Evolutionary conservation across 768 basidiomycete species (phyloP), one percentile per base, ranked within the genome.

Genomic region (Tricholoma saponaceum): DNA sequence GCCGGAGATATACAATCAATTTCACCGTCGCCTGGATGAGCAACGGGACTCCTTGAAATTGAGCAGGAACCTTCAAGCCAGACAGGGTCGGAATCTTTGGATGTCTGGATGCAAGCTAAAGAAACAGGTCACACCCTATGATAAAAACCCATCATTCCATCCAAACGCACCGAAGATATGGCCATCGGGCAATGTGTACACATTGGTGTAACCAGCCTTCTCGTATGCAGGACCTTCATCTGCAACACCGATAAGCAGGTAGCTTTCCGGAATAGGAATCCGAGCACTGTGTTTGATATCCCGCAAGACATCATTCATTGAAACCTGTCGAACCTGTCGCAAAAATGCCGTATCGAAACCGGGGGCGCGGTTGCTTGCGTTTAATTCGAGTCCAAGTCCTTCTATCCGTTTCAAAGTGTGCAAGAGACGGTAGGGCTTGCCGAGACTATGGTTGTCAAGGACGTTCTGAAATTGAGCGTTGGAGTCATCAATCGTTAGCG

Each of bases 181-280:
- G 1, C 80, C 83, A 58, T 79, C 77, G 5, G 70, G 68, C 13
- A 92, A 70, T 32, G 66, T 73, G 65, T 76, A 86, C 1, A 88
- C 79, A 59, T 87, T 78, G 35, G 79, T 64, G 53, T 71, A 65
- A 1, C 85, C 85, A n/a, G 68, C 72, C 7, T 67, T 60, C 43
- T 66, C 67, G 60, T 90, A 89, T 0, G 85, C 82, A 0, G 85
- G 83, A 0, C 90, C 90, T 70, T 93, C 90, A 63, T 95, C 92
- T 3, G 90, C 87, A 8, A 94, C 81, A 0, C 93, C 92, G 10
- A 92, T 88, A 0, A 95, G 77, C 25, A 85, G 76, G 58, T 83
- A 83, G 58, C 85, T 85, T 0, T 83, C 72, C 0, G 85, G 85
- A 9, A 95, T 79, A 3, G 79, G 83, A 25, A 95, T 89, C 8